Evolutionary conservation across 1,139 yeast genomes (phyloP), one percentile per base, ranked within the genome.

Genomic region (Yarrowia galli): DNA sequence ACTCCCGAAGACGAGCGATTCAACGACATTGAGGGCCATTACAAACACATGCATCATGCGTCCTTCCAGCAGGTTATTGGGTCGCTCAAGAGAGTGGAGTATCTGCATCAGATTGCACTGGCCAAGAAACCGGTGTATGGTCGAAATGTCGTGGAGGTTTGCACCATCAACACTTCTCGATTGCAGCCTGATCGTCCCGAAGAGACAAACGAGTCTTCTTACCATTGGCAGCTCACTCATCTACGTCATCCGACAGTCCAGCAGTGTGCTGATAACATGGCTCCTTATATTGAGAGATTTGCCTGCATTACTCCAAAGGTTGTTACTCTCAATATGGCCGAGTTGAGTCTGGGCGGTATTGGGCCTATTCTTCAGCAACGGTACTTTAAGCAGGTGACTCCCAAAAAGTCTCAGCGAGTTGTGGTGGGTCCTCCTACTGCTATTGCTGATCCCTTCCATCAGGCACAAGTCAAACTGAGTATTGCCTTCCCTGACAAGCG

Each of bases 401-500:
- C 53, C 35, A 65, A 56, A 22, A 61, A 61, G 46, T 61, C 66
- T 1, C 64, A 58, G 40, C 51, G 64, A 23, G 56, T 66, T 3
- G 43, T 42, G 22, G 65, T 40, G 7, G 64, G 63, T 25, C 66
- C 61, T 58, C 35, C 58, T n/a, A 1, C 73, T 75, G 68, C 76
- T 75, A 56, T 83, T 22, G 78, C 76, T 10, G 87, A 89, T 69
- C 92, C 97, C 16, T 89, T 92, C 79, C 97, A 92, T 74, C 87
- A 87, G 70, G 80, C 96, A 0, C 98, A 95, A 77, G 90, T 92
- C 22, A 91, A 92, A 74, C 80, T 92, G 65, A 89, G 98, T 0
- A 92, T 96, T 74, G 98, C 97, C 18, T 96, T 96, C 77, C 99
- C 99, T 0, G 99, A 96, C 75, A 95, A 93, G 75, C 88, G 96